phyloP scores from a whole-genome alignment of 2,329 filamentous ascomycete genomes.

The Paradendryphiella salina region DNA sequence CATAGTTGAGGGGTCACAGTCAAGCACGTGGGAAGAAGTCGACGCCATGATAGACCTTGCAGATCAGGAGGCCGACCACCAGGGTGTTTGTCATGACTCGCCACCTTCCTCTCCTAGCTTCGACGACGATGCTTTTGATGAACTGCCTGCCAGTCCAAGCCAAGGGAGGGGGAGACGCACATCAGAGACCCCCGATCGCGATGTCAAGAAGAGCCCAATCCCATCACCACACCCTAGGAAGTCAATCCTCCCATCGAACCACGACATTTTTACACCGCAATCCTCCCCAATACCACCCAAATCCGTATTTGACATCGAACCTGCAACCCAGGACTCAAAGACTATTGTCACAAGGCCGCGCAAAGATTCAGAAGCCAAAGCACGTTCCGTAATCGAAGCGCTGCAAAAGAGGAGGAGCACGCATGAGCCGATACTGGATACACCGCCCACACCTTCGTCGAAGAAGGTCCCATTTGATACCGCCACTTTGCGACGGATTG shows the following conservation, averaged over 20 bases:
- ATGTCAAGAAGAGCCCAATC: slow-evolving; percentile 26
- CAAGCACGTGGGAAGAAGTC: slow-evolving; percentile 74
- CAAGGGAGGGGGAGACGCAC: slow-evolving; percentile 34
- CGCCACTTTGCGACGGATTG: slow-evolving; percentile 64
- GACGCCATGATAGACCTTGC: slow-evolving; percentile 87
- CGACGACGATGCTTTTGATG: slow-evolving; percentile 62
- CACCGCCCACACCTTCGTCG: slow-evolving; percentile 36
- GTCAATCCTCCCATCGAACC: slow-evolving; percentile 43
- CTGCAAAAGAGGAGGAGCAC: slow-evolving; percentile 56
- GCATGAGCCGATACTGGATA: slow-evolving; percentile 30
- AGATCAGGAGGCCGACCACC: slow-evolving; percentile 65
- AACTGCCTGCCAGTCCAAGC: slow-evolving; percentile 49
- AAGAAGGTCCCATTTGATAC: slow-evolving; percentile 69
- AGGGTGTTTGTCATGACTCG: slow-evolving; percentile 57
- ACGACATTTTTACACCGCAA: slow-evolving; percentile 45
- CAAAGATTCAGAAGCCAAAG: slow-evolving; percentile 61
- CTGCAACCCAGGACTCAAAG: slow-evolving; percentile 30
- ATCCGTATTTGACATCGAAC: slow-evolving; percentile 28
- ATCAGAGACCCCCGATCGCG: slow-evolving; percentile 38
- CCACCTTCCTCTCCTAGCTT: slow-evolving; percentile 60
- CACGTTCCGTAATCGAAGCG: slow-evolving; percentile 64
- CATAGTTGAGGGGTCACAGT: slow-evolving; percentile 63
- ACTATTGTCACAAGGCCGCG: slow-evolving; percentile 51
- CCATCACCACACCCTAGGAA: slow-evolving; percentile 34
- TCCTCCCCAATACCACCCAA: slow-evolving; percentile 38